Evolutionary conservation across 208 protist species (phyloP).

Genomic region (Trypanosoma congolense): DNA sequence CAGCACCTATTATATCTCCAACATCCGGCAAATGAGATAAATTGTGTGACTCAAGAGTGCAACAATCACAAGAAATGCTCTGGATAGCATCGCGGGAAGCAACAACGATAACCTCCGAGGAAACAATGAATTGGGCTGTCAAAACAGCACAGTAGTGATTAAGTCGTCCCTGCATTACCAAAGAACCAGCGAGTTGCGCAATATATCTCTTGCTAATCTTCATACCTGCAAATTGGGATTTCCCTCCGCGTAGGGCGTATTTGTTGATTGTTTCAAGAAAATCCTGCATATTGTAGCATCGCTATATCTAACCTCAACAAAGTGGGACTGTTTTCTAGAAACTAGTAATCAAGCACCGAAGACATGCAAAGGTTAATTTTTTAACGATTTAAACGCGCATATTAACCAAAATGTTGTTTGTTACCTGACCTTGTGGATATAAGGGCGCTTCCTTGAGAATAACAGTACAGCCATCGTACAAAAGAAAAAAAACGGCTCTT

Average conservation of each 20-base stretch:
- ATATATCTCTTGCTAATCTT: constrained; percentile 32
- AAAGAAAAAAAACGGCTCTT: too few species aligned
- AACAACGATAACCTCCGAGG: constrained; percentile 46
- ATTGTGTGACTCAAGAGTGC: constrained; percentile 25
- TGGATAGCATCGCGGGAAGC: constrained; percentile 64
- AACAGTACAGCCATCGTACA: too few species aligned
- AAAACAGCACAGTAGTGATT: constrained; percentile 45
- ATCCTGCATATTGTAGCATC: constrained; percentile 49
- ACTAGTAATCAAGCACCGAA: too few species aligned
- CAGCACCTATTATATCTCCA: constrained; percentile 56
- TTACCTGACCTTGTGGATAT: too few species aligned
- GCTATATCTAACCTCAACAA: neutral
- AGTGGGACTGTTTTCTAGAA: too few species aligned
- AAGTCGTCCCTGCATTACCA: constrained; percentile 29
- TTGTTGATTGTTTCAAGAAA: constrained; percentile 55
- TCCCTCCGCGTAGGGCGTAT: constrained; percentile 32
- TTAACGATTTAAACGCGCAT: too few species aligned
- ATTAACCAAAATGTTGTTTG: too few species aligned
- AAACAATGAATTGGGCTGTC: constrained; percentile 59
- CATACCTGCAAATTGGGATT: constrained; percentile 19
- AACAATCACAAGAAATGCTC: constrained; percentile 50
- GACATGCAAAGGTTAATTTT: too few species aligned
- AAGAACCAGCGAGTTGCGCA: constrained; percentile 44
- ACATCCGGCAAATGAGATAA: constrained; percentile 25
- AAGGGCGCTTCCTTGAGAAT: too few species aligned